Percentiles rank a stretch among this genome's conserved stretches.
These are phyloP conservation scores for Trypanosoma brucei DNA, from an alignment of 208 protist species.

Conservation along the genomic window DNA sequence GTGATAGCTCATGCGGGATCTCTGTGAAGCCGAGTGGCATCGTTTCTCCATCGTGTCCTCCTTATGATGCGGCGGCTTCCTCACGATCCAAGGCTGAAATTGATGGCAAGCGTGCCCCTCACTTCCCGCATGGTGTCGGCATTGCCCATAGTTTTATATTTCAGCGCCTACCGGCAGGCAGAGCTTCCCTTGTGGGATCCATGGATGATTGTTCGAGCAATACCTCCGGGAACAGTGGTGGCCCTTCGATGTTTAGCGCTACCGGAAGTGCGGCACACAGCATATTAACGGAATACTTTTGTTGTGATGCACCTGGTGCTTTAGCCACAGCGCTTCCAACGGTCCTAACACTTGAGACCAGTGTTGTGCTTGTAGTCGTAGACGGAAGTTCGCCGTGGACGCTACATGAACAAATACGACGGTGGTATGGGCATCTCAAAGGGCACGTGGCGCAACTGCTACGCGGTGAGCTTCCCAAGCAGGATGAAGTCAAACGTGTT, in stretches of 20 bases:
- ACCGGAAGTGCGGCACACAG: not conserved
- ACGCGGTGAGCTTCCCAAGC: slow-evolving; percentile 45
- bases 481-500: slow-evolving; percentile 71
- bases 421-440: slow-evolving; percentile 42
- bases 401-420: slow-evolving; percentile 52
- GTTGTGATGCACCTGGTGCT: slow-evolving; percentile 73
- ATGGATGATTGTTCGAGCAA: slow-evolving; percentile 1
- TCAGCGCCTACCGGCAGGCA: slow-evolving; percentile 41
- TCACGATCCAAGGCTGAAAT: not conserved
- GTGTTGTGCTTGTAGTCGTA: slow-evolving; percentile 70
- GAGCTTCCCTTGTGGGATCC: slow-evolving; percentile 1
- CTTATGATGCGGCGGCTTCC: slow-evolving; percentile 17
- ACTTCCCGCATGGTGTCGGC: slow-evolving; percentile 51
- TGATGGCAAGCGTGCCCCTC: slow-evolving; percentile 2
- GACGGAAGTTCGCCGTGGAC: slow-evolving; percentile 50
- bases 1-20: too few species aligned
- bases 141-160: slow-evolving; percentile 64
- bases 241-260: not conserved
- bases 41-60: slow-evolving; percentile 21
- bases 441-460: slow-evolving; percentile 49
- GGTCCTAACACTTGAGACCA: slow-evolving; percentile 48
- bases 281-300: slow-evolving; percentile 72
- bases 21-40: not conserved
- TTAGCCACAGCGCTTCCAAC: slow-evolving; percentile 71
- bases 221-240: not conserved